Evolutionary conservation across 1,139 yeast species (phyloP), one percentile per base, ranked within the genome.

Genomic region (Protomyces inouyei): DNA sequence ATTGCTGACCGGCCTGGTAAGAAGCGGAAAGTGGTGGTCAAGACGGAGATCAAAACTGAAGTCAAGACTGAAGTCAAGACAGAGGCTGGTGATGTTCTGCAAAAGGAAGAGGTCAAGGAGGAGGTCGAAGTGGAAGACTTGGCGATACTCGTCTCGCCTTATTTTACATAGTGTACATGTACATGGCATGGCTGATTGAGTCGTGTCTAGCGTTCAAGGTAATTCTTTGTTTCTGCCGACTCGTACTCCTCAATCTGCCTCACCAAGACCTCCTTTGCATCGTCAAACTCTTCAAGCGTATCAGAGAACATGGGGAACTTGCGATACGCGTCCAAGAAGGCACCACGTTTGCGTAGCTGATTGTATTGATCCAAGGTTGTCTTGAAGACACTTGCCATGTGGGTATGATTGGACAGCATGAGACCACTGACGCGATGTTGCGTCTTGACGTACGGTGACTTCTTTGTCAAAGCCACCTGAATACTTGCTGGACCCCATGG

Each of bases 401-500:
- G 64, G 18, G 73, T 69, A 38, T 70, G 70, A 52, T 70, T 65
- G 64, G 69, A 69, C 3, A 71, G 68, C 72, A 70, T 71, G 23
- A 71, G 67, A 3, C 73, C 73, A 36, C 70, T 67, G 9, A 71
- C 73, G 23, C 72, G 68, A 61, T 68, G 69, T 37, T 69, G 53
- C 57, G 70, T 28, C 53, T 71, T 69, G 46, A 79, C 69, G 73
- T 83, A 86, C 1, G 92, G 87, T 1, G 96, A 87, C 69, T 84
- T 84, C 67, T 83, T 81, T 1, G 96, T 93, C 63, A 86, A 79
- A 4, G 93, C 92, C 0, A 91, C 79, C 72, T 89, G 95, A 4
- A 91, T 81, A 12, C 93, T 82, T 0, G 93, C 84, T 0, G 96
- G 85, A 0, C 92, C 84, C 89, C 96, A 89, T 0, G 96, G 95